Conservation (phyloP, 2,329 filamentous ascomycete genomes). For the Exophiala oligosperma region DNA sequence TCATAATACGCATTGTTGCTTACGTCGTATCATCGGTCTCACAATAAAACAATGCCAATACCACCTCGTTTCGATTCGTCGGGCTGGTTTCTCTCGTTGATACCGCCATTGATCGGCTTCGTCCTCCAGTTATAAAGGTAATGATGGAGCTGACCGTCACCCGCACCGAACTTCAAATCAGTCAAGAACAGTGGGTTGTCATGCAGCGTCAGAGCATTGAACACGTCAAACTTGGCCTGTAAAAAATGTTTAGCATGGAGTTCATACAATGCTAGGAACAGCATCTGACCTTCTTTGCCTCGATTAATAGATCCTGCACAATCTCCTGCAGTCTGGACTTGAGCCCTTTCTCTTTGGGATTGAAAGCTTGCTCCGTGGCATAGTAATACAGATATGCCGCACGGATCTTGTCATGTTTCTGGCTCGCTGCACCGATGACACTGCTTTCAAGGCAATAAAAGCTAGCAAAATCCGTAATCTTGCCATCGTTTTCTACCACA, state of each 20-base stretch:
- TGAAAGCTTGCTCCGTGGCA: constrained; percentile 76
- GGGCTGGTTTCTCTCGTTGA: constrained; percentile 74
- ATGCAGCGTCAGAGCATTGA: constrained; percentile 90
- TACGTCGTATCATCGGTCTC: constrained; percentile 22
- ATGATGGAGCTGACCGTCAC: constrained; percentile 93
- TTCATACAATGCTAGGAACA: not conserved
- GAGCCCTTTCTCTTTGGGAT: constrained; percentile 55
- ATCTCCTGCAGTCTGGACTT: constrained; percentile 79
- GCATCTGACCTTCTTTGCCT: constrained; percentile 69
- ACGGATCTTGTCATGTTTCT: constrained; percentile 70
- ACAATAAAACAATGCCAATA: constrained; percentile 84
- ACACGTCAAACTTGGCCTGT: constrained; percentile 82
- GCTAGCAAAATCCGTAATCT: constrained; percentile 94
- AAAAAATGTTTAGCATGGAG: constrained; percentile 29
- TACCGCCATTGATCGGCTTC: constrained; percentile 78
- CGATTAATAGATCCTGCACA: constrained; percentile 79
- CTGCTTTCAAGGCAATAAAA: constrained; percentile 96
- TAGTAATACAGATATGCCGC: constrained; percentile 99
- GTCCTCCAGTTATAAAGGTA: constrained; percentile 98
- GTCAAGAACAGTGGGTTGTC: constrained; percentile 94
- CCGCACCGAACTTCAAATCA: constrained; percentile 90
- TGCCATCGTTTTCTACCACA: constrained; percentile 73
- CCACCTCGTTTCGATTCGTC: constrained; percentile 80
- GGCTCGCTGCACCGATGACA: constrained; percentile 61
- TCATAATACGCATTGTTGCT: not conserved